phyloP scores from a whole-genome alignment of 495 filamentous ascomycete species.

The Entonaema liquescens region DNA sequence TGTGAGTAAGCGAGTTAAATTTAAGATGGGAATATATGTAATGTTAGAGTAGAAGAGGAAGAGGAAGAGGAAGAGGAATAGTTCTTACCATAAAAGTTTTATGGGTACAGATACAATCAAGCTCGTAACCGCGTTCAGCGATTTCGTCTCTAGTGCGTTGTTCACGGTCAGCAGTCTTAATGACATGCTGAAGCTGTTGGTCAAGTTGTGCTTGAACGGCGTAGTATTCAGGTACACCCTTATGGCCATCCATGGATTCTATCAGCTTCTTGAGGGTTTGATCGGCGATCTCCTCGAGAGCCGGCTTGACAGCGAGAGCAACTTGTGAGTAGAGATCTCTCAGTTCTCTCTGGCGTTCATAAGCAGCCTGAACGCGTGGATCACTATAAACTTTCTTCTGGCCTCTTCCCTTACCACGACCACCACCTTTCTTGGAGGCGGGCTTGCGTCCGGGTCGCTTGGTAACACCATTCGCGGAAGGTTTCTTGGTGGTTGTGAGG shows the following conservation, averaged over 20 bases:
- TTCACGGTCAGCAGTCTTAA: constrained; percentile 35
- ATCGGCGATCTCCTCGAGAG: constrained; percentile 54
- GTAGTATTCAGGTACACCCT: constrained; percentile 47
- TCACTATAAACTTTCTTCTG: constrained; percentile 55
- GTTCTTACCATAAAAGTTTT: constrained; percentile 39
- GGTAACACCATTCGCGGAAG: constrained; percentile 34
- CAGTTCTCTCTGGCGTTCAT: constrained; percentile 56
- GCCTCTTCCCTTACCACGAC: constrained; percentile 50
- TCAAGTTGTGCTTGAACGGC: constrained; percentile 45
- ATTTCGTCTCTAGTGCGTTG: constrained; percentile 23
- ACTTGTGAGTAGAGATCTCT: constrained; percentile 51
- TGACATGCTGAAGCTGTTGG: constrained; percentile 34
- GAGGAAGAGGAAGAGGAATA: neutral
- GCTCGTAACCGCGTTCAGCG: constrained; percentile 25
- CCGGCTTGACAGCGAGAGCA: constrained; percentile 52
- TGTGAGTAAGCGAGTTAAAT: constrained; percentile 21
- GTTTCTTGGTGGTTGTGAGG: constrained; percentile 22
- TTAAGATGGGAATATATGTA: constrained; percentile 8
- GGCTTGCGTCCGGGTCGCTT: constrained; percentile 46
- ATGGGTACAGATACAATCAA: constrained; percentile 15
- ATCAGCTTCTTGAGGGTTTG: constrained; percentile 48
- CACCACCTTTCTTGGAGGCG: constrained; percentile 42
- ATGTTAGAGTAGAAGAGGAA: neutral
- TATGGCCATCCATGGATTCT: constrained; percentile 43
- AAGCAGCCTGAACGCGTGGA: constrained; percentile 52